Conservation (phyloP, 306 rosid genomes). For the Vigna angularis region DNA sequence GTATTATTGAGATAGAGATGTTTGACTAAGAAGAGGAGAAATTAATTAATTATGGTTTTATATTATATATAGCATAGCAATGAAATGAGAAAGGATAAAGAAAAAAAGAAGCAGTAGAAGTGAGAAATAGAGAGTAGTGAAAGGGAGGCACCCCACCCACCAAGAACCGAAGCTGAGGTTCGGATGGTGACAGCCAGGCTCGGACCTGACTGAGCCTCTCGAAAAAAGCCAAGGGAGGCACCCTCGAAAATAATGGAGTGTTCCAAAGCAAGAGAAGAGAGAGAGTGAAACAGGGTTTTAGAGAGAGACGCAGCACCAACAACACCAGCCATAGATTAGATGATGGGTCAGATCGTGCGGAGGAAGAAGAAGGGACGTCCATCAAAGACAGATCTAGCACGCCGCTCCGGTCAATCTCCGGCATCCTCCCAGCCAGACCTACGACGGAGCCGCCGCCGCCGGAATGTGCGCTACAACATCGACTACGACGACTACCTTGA, state of each 20-base stretch:
- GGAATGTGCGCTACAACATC: slow-evolving; percentile 89
- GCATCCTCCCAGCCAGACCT: slow-evolving; percentile 52
- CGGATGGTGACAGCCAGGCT: slow-evolving; percentile 45
- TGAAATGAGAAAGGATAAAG: background rate
- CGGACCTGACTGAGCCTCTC: slow-evolving; percentile 59
- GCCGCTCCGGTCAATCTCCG: slow-evolving; percentile 66
- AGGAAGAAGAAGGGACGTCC: slow-evolving; percentile 99
- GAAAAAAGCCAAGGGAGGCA: slow-evolving; percentile 55
- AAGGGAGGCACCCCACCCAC: background rate
- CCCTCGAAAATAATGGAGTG: slow-evolving; percentile 72
- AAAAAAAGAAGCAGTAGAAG: background rate
- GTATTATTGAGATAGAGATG: too few relatives aligned
- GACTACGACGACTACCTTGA: slow-evolving; percentile 86
- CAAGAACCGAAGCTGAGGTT: slow-evolving; percentile 55
- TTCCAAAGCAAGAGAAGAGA: slow-evolving; percentile 54
- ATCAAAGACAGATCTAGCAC: slow-evolving; percentile 96
- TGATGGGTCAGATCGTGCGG: slow-evolving; percentile 99
- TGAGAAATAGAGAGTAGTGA: background rate
- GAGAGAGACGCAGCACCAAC: slow-evolving; percentile 10
- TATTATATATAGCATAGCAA: background rate
- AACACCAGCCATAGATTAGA: background rate
- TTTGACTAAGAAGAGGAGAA: too few relatives aligned
- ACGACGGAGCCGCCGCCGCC: slow-evolving; percentile 88
- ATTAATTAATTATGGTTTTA: too few relatives aligned
- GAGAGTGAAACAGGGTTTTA: slow-evolving; percentile 44